A percentile compares a stretch with the other conserved stretches of the same genome.
Conservation (phyloP, 257 asterid species). For the Osmanthus fragrans region DNA sequence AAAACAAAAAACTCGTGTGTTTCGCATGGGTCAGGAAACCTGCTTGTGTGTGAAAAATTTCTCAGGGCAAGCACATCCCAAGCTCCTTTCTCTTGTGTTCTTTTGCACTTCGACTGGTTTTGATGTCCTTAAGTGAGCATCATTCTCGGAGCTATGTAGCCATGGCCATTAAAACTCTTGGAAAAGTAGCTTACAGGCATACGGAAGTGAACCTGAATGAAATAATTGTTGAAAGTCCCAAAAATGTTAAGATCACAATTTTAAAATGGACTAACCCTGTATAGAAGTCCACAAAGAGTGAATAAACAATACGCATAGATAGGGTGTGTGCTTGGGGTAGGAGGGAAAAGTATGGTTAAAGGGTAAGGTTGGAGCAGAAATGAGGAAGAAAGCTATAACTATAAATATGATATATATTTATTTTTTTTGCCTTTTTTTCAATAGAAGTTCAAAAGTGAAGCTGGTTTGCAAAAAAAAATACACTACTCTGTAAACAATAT, state of each 20-base stretch:
- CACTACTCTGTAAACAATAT: conserved; percentile 89
- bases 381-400: background rate
- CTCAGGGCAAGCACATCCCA: conserved; percentile 18
- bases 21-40: background rate
- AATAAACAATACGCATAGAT: background rate
- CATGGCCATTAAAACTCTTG: conserved; percentile 98
- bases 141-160: conserved; percentile 99
- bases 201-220: conserved; percentile 81
- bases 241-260: background rate
- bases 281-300: background rate
- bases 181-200: conserved; percentile 90
- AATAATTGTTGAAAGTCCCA: background rate
- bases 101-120: conserved; percentile 52
- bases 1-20: background rate
- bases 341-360: background rate
- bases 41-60: background rate
- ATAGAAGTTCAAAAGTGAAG: background rate
- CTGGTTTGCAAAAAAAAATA: background rate
- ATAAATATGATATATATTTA: too few relatives aligned
- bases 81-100: conserved; percentile 60
- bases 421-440: too few relatives aligned
- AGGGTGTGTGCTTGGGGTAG: background rate
- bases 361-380: background rate
- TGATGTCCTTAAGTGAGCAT: conserved; percentile 87
- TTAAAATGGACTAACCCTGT: background rate